These are phyloP conservation scores for Candida insectorum DNA, from an alignment of 805 yeast species.

Conservation along the genomic window DNA sequence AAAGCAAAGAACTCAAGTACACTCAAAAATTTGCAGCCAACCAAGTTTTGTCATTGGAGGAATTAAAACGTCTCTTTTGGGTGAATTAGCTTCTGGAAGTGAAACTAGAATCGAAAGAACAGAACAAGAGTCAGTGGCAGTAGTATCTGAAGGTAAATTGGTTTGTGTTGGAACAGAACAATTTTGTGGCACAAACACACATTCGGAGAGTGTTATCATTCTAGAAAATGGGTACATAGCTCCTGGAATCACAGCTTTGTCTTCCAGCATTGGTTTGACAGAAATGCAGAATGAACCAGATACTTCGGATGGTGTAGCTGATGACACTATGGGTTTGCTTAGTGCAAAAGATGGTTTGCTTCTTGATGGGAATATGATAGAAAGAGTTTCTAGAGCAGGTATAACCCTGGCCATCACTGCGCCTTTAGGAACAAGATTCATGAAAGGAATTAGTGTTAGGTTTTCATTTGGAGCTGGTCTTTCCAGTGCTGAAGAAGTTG, in stretches of 20 bases:
- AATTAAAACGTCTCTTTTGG: background rate
- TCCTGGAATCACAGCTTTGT: slow-evolving; percentile 4
- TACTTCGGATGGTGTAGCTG: slow-evolving; percentile 5
- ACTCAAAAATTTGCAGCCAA: background rate
- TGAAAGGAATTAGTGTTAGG: slow-evolving; percentile 5
- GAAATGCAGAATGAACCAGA: slow-evolving; percentile 3
- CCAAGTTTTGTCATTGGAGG: background rate
- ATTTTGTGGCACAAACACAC: slow-evolving; percentile 1
- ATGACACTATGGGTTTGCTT: background rate
- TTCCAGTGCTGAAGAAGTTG: slow-evolving; percentile 2
- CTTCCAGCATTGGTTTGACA: slow-evolving; percentile 1
- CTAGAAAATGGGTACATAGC: slow-evolving; percentile 3
- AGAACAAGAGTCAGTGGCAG: background rate
- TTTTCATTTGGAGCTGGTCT: slow-evolving; percentile 2
- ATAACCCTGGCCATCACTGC: slow-evolving; percentile 2
- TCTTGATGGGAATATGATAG: slow-evolving; percentile 2
- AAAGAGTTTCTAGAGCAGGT: slow-evolving; percentile 1
- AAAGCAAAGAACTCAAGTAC: background rate
- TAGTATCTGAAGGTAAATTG: background rate
- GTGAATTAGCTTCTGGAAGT: background rate
- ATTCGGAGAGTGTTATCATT: background rate
- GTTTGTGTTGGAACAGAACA: slow-evolving; percentile 1
- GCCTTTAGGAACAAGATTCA: slow-evolving; percentile 3
- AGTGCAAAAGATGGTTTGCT: slow-evolving; percentile 4
- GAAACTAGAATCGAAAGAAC: background rate